Evolutionary conservation across 352 stramenopile species (phyloP).

Genomic region (Globisporangium megalacanthum): DNA sequence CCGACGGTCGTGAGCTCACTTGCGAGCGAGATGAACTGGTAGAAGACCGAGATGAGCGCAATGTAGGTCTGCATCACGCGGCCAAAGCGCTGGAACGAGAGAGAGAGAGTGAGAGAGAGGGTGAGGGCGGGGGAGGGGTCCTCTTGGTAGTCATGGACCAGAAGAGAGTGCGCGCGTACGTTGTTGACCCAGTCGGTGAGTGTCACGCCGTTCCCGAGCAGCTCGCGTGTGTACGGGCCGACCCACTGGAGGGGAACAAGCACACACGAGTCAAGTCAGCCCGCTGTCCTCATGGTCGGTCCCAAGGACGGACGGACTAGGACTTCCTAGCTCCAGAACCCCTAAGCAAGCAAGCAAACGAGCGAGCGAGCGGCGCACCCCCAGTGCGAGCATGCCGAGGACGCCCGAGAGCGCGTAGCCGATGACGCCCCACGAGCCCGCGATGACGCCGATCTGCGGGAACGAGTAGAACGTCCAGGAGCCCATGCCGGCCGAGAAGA

Average conservation of each 20-base stretch:
- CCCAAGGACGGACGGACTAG: too few species aligned
- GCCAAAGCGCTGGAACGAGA: constrained; percentile 41
- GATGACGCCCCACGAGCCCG: constrained; percentile 69
- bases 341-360: background rate
- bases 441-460: constrained; percentile 66
- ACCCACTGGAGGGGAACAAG: constrained; percentile 19
- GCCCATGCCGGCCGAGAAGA: constrained; percentile 73
- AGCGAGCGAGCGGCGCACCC: constrained; percentile 14
- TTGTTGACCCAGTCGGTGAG: constrained; percentile 63
- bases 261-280: background rate
- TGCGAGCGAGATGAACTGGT: constrained; percentile 77
- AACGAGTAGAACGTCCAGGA: constrained; percentile 76
- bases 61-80: constrained; percentile 66
- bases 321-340: too few species aligned
- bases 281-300: background rate
- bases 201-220: constrained; percentile 66
- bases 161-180: constrained; percentile 14
- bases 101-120: constrained; percentile 1
- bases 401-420: constrained; percentile 66
- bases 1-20: constrained; percentile 68
- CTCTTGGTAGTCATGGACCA: background rate
- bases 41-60: constrained; percentile 62
- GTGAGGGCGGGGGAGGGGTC: background rate
- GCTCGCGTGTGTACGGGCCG: constrained; percentile 46
- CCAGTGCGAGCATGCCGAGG: constrained; percentile 51